A percentile compares a stretch with the other conserved stretches of the same genome.
Evolutionary conservation across 2,329 filamentous ascomycete species (phyloP).

Genomic region (Penicillium occitanis): DNA sequence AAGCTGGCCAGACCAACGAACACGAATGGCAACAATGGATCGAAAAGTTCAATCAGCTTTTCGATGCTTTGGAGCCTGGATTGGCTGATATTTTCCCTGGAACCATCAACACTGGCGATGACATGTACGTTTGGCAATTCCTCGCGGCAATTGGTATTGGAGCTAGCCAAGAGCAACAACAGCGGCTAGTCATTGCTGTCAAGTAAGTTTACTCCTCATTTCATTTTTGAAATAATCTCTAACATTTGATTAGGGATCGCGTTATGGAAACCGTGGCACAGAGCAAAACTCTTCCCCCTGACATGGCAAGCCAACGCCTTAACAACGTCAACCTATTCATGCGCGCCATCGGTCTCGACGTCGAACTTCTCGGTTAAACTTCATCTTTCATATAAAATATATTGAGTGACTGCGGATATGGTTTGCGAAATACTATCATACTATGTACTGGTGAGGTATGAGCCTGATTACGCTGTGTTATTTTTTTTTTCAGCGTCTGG

Average conservation of each 20-base stretch:
- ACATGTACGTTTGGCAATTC: conserved; percentile 98
- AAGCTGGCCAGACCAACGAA: conserved; percentile 68
- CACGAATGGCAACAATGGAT: conserved; percentile 81
- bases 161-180: conserved; percentile 90
- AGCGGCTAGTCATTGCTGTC: conserved; percentile 87
- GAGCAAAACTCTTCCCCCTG: conserved; percentile 82
- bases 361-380: conserved; percentile 64
- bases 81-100: conserved; percentile 86
- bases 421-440: not conserved
- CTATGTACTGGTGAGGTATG: not conserved
- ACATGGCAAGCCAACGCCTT: conserved; percentile 79
- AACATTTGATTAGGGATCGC: conserved; percentile 60
- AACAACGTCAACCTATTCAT: conserved; percentile 97
- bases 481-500: conserved; percentile 5
- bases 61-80: conserved; percentile 80
- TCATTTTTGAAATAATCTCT: conserved; percentile 17
- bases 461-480: not conserved
- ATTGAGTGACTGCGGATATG: not conserved
- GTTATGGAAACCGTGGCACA: conserved; percentile 93
- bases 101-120: conserved; percentile 83
- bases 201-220: conserved; percentile 56
- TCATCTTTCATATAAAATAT: not conserved
- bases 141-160: conserved; percentile 92
- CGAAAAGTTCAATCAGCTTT: conserved; percentile 78
- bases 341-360: conserved; percentile 97